A percentile compares a stretch with the other conserved stretches of the same genome.
Evolutionary conservation across 2,329 filamentous ascomycete genomes (phyloP).

Genomic region (Lasiodiplodia gonubiensis): DNA sequence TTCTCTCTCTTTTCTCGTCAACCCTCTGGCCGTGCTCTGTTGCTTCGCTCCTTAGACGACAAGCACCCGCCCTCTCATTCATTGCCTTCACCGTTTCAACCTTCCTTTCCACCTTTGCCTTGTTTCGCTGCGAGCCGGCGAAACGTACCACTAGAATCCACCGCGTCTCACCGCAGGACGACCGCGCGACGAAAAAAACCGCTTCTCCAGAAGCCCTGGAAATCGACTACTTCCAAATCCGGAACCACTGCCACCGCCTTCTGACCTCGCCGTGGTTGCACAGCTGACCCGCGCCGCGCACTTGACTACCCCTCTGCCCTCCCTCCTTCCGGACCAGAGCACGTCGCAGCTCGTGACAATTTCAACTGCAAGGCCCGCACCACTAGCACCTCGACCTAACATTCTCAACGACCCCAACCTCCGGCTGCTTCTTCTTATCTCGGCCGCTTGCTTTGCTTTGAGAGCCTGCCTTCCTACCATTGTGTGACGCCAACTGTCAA

Average conservation of each 20-base stretch:
- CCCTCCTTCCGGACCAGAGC: conserved; percentile 6
- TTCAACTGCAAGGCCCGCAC: conserved; percentile 15
- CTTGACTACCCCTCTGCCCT: conserved; percentile 18
- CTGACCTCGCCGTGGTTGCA: conserved; percentile 24
- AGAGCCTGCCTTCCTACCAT: neutral
- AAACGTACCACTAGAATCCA: conserved; percentile 25
- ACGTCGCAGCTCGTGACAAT: conserved; percentile 20
- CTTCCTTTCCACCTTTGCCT: conserved; percentile 31
- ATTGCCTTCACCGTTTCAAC: conserved; percentile 35
- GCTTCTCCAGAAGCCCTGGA: conserved; percentile 11
- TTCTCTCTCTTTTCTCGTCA: conserved; percentile 8
- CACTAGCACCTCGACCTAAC: conserved; percentile 12
- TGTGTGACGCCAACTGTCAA: conserved; percentile 23
- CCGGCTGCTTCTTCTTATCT: conserved; percentile 22
- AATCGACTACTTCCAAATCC: conserved; percentile 7
- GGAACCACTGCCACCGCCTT: conserved; percentile 11
- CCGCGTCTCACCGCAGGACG: conserved; percentile 25
- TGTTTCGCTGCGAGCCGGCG: conserved; percentile 40
- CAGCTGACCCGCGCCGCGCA: conserved; percentile 18
- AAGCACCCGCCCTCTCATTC: conserved; percentile 37
- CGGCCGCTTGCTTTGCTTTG: neutral
- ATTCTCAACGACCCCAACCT: conserved; percentile 1
- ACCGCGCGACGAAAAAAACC: conserved; percentile 12
- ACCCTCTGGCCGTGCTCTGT: conserved; percentile 31
- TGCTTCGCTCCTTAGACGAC: conserved; percentile 48